Conservation (phyloP, 2,329 filamentous ascomycete species). For the Aspergillus melleus region DNA sequence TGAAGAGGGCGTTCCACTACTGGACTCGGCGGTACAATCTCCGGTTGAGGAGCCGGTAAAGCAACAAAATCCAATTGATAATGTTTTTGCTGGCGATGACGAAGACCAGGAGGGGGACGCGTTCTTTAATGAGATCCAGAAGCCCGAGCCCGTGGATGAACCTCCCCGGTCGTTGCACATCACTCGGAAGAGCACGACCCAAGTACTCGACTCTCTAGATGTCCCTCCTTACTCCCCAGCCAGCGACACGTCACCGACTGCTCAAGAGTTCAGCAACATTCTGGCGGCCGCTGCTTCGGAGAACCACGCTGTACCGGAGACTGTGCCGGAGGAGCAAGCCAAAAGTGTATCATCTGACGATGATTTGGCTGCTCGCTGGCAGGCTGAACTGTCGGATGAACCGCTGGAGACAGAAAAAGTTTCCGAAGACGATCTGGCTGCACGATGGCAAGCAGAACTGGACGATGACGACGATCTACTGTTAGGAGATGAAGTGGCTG, state of each 20-base stretch:
- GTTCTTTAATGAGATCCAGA: slow-evolving; percentile 35
- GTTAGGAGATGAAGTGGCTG: slow-evolving; percentile 65
- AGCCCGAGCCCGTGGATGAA: slow-evolving; percentile 15
- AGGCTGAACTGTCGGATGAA: slow-evolving; percentile 62
- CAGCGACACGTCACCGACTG: slow-evolving; percentile 31
- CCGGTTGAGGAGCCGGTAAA: slow-evolving; percentile 27
- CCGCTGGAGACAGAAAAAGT: slow-evolving; percentile 49
- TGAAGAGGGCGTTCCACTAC: slow-evolving; percentile 68
- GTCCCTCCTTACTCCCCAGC: slow-evolving; percentile 29
- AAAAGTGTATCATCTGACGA: slow-evolving; percentile 42
- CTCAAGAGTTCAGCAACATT: slow-evolving; percentile 26
- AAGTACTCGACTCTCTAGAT: slow-evolving; percentile 60
- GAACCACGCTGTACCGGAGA: slow-evolving; percentile 11
- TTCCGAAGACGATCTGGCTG: slow-evolving; percentile 68
- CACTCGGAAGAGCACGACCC: slow-evolving; percentile 69
- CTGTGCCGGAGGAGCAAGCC: slow-evolving; percentile 14
- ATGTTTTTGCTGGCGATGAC: slow-evolving; percentile 41
- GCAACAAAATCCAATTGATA: slow-evolving; percentile 24
- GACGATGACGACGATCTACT: slow-evolving; percentile 75
- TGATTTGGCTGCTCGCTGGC: slow-evolving; percentile 79
- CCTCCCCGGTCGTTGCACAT: slow-evolving; percentile 34
- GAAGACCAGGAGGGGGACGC: slow-evolving; percentile 32
- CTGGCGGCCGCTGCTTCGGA: slow-evolving; percentile 23
- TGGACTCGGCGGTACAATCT: slow-evolving; percentile 43
- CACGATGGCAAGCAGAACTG: slow-evolving; percentile 56